Percentiles rank a stretch among this genome's conserved stretches.
Conservation (phyloP, 768 basidiomycete species). For the Lepiota brunneoincarnata region DNA sequence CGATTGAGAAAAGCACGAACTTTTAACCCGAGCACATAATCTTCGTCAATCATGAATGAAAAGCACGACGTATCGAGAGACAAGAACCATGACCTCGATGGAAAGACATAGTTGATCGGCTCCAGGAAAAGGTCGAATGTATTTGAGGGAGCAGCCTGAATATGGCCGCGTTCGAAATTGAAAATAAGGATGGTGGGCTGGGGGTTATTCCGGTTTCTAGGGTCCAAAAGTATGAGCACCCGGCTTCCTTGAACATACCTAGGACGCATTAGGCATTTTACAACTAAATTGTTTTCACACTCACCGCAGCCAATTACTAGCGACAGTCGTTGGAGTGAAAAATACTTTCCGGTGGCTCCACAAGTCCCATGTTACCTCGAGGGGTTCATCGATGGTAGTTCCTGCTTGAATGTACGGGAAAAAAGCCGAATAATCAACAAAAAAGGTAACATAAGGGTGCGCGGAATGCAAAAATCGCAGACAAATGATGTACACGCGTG, state of each 20-base stretch:
- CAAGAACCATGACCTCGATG: neutral
- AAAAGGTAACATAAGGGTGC: constrained; percentile 4
- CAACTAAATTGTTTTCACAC: neutral
- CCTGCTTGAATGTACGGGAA: neutral
- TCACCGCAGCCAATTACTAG: constrained; percentile 14
- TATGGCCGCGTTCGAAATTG: constrained; percentile 1
- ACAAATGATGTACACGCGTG: constrained; percentile 11
- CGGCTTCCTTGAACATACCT: constrained; percentile 16
- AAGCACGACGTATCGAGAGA: neutral
- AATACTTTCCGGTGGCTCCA: constrained; percentile 12
- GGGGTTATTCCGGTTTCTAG: neutral
- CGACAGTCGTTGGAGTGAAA: neutral
- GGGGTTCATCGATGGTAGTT: neutral
- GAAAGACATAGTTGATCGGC: neutral
- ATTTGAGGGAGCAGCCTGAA: neutral
- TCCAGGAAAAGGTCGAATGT: neutral
- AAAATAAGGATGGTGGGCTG: constrained; percentile 11
- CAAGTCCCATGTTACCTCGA: constrained; percentile 10
- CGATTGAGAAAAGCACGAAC: neutral
- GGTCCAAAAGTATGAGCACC: neutral
- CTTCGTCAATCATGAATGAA: constrained; percentile 11
- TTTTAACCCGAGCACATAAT: constrained; percentile 1
- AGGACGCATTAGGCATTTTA: neutral
- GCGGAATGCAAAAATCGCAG: constrained; percentile 1
- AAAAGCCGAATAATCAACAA: constrained; percentile 9